phyloP scores from a whole-genome alignment of 306 rosid species.

The Vigna reflexopilosa region DNA sequence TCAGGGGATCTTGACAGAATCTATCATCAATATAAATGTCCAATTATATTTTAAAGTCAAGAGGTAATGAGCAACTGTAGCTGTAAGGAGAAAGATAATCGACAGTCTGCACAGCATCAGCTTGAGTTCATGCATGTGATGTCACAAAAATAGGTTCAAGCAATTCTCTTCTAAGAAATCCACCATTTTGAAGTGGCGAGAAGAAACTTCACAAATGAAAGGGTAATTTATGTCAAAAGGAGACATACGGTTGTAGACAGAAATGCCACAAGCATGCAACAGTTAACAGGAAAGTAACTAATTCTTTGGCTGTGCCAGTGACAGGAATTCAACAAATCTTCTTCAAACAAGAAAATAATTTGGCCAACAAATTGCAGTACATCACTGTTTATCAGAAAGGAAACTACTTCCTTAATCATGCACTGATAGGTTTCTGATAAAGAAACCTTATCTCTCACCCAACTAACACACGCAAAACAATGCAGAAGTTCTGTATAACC shows the following conservation, averaged over 20 bases:
- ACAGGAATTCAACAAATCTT: constrained; percentile 24
- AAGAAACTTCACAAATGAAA: constrained; percentile 15
- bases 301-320: constrained; percentile 18
- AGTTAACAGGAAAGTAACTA: background rate
- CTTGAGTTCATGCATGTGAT: constrained; percentile 31
- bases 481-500: too few relatives aligned
- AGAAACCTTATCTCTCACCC: too few relatives aligned
- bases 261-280: constrained; percentile 11
- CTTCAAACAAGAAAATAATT: constrained; percentile 6
- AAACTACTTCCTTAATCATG: constrained; percentile 18
- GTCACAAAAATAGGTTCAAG: constrained; percentile 19
- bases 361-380: constrained; percentile 5
- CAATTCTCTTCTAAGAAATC: constrained; percentile 7
- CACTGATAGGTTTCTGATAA: background rate
- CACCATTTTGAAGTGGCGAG: constrained; percentile 9
- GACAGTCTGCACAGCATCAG: constrained; percentile 18
- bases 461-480: too few relatives aligned
- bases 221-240: constrained; percentile 21
- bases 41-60: constrained; percentile 15
- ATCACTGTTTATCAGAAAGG: constrained; percentile 18
- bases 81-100: background rate
- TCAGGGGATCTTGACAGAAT: background rate
- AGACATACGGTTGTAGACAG: constrained; percentile 3
- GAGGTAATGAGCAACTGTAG: background rate
- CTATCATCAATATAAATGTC: constrained; percentile 5